Evolutionary conservation across 1,284 basidiomycete species (phyloP).

Genomic region (Ustilago loliicola): DNA sequence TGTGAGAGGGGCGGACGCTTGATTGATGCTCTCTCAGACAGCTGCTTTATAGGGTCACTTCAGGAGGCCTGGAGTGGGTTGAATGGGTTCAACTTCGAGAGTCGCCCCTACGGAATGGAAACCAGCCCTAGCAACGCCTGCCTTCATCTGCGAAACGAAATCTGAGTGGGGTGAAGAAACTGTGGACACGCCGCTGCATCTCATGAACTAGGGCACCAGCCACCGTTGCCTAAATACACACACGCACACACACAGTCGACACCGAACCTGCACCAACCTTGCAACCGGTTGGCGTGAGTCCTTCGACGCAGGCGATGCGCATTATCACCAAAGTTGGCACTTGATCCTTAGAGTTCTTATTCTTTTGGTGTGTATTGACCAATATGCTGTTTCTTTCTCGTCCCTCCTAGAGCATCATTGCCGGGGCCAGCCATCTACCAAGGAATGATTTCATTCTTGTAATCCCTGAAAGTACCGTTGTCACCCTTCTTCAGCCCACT

Average conservation of each 20-base stretch:
- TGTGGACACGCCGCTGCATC: neutral
- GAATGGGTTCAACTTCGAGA: neutral
- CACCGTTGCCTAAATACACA: neutral
- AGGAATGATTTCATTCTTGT: constrained; percentile 76
- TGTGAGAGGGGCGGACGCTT: too few species aligned
- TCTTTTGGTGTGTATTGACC: neutral
- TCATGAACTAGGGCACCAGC: neutral
- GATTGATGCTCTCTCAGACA: neutral
- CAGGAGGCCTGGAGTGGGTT: neutral
- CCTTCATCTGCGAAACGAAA: neutral
- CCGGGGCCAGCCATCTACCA: constrained; percentile 63
- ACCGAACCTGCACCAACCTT: neutral
- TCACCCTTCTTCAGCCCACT: constrained; percentile 72
- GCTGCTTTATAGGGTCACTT: neutral
- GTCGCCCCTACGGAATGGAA: neutral
- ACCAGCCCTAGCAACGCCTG: neutral
- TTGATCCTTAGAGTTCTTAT: neutral
- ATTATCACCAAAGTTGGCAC: neutral
- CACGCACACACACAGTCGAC: neutral
- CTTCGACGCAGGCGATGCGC: neutral
- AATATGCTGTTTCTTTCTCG: neutral
- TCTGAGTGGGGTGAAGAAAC: neutral
- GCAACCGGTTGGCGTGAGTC: neutral
- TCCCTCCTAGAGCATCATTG: too few species aligned
- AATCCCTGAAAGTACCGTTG: constrained; percentile 80